Percentiles rank a stretch among this genome's conserved stretches.
These are phyloP conservation scores for Aspergillus indologenus DNA, from an alignment of 495 filamentous ascomycete genomes.

Conservation along the genomic window DNA sequence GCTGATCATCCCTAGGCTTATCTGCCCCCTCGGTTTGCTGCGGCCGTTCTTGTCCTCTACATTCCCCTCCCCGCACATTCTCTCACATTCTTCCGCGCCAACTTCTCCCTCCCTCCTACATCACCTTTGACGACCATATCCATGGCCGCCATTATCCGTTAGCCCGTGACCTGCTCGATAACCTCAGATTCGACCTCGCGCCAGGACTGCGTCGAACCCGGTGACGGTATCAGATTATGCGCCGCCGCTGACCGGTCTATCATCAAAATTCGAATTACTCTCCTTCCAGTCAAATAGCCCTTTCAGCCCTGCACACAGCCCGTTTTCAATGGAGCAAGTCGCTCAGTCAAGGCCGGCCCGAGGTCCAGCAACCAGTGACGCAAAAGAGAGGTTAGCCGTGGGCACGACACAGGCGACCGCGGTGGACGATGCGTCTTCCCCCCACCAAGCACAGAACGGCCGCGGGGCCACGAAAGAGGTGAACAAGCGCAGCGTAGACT, in stretches of 20 bases:
- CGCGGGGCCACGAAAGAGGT: conserved; percentile 33
- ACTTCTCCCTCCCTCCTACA: background rate
- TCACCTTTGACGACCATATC: conserved; percentile 9
- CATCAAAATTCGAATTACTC: conserved; percentile 8
- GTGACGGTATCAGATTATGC: conserved; percentile 32
- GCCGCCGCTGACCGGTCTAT: conserved; percentile 21
- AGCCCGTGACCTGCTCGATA: conserved; percentile 27
- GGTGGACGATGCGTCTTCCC: conserved; percentile 8
- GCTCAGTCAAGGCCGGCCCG: conserved; percentile 28
- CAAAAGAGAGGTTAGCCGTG: conserved; percentile 14
- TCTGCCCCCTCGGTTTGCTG: background rate
- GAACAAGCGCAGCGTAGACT: conserved; percentile 75
- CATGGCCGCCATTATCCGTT: conserved; percentile 31
- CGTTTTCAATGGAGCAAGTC: conserved; percentile 35
- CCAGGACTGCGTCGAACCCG: conserved; percentile 26
- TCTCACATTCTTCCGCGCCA: background rate
- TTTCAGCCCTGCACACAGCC: conserved; percentile 17
- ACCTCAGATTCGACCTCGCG: conserved; percentile 10
- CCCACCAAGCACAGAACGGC: conserved; percentile 15
- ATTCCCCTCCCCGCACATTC: background rate
- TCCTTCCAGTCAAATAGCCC: conserved; percentile 16
- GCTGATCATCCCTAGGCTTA: conserved; percentile 8
- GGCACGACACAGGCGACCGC: conserved; percentile 17
- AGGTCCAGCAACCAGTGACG: conserved; percentile 24
- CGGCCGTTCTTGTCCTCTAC: background rate